Evolutionary conservation across 2,329 filamentous ascomycete genomes (phyloP).

Genomic region (Hypoxylon sp.): DNA sequence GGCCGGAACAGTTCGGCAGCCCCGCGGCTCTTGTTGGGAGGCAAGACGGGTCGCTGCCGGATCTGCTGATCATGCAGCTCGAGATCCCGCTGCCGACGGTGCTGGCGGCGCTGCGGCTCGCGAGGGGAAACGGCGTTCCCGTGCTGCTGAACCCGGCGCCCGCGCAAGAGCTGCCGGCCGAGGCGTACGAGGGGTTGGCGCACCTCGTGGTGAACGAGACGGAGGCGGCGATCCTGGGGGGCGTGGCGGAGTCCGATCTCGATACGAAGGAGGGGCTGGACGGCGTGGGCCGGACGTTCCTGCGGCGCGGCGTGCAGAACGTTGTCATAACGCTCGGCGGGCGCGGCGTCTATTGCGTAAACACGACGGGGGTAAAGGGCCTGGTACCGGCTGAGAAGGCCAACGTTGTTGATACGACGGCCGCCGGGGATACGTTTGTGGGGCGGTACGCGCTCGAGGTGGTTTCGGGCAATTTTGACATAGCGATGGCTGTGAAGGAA

Average conservation of each 20-base stretch:
- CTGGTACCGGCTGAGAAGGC: constrained; percentile 75
- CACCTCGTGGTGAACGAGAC: constrained; percentile 93
- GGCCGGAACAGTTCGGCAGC: constrained; percentile 52
- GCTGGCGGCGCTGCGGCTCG: constrained; percentile 67
- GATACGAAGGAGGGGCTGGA: constrained; percentile 59
- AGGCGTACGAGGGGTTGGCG: constrained; percentile 74
- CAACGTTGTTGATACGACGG: constrained; percentile 89
- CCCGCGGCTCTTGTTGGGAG: constrained; percentile 47
- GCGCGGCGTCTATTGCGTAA: constrained; percentile 77
- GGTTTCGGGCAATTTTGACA: constrained; percentile 58
- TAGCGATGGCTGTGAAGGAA: constrained; percentile 69
- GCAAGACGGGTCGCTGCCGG: constrained; percentile 58
- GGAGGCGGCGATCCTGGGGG: constrained; percentile 80
- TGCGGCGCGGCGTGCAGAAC: constrained; percentile 76
- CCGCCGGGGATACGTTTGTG: constrained; percentile 93
- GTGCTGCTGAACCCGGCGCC: constrained; percentile 90
- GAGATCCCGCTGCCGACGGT: constrained; percentile 78
- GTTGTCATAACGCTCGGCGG: constrained; percentile 87
- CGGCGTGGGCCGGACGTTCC: constrained; percentile 69
- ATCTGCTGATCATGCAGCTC: constrained; percentile 80
- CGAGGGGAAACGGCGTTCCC: constrained; percentile 61
- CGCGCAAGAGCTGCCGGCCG: constrained; percentile 74
- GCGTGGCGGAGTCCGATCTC: constrained; percentile 62
- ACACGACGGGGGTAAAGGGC: constrained; percentile 51
- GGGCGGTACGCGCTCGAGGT: constrained; percentile 86